phyloP scores from a whole-genome alignment of 257 asterid genomes.

The Solanum infundibuliforme region DNA sequence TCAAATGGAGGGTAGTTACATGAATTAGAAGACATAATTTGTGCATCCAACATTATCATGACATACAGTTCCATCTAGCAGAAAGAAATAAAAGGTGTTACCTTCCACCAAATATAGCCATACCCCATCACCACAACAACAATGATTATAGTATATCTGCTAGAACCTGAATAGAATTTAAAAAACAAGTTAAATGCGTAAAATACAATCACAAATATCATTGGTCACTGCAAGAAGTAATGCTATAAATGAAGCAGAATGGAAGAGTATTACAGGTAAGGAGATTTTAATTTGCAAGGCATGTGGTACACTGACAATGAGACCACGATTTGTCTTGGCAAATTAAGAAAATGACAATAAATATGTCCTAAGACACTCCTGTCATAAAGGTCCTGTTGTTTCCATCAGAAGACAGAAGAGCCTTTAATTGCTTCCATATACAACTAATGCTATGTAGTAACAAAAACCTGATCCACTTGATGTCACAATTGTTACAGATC shows the following conservation, averaged over 20 bases:
- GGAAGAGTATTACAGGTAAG: not conserved
- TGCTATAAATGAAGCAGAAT: not conserved
- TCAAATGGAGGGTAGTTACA: not conserved
- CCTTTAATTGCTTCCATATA: not conserved
- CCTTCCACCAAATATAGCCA: conserved; percentile 99
- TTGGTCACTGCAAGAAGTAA: not conserved
- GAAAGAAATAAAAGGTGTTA: conserved; percentile 18
- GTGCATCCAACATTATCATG: not conserved
- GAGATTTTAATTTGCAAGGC: not conserved
- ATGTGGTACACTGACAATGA: not conserved
- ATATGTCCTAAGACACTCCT: not conserved
- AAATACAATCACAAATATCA: not conserved
- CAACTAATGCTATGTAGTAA: not conserved
- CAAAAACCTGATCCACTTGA: conserved; percentile 67
- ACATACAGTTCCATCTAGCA: not conserved
- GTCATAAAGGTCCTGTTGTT: not conserved
- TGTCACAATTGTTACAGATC: conserved; percentile 66
- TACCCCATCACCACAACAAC: conserved; percentile 71
- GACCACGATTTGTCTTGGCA: not conserved
- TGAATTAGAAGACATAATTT: not conserved
- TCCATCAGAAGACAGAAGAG: not conserved
- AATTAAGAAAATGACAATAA: not conserved
- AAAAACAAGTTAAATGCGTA: not conserved
- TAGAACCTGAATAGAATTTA: conserved; percentile 48
- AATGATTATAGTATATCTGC: conserved; percentile 54